A percentile compares a stretch with the other conserved stretches of the same genome.
Evolutionary conservation across 495 filamentous ascomycete genomes (phyloP).

Genomic region (Aspergillus homomorphus): DNA sequence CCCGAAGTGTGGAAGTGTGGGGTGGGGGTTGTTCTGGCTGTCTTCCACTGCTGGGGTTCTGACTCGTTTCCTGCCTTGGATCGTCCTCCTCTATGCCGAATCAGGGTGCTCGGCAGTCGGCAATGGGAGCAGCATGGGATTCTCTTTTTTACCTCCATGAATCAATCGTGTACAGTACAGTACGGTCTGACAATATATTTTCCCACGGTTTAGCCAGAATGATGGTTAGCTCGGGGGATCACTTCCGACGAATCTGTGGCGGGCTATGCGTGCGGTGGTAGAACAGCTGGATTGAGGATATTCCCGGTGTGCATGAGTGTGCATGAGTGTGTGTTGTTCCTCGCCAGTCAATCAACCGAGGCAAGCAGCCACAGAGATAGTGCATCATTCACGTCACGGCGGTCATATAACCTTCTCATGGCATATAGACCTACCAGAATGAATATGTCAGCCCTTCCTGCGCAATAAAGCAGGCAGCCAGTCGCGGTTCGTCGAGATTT

Average conservation of each 20-base stretch:
- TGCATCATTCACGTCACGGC: too few species aligned
- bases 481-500: constrained; percentile 1
- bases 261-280: not conserved
- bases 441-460: too few species aligned
- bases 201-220: not conserved
- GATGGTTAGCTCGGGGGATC: not conserved
- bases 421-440: too few species aligned
- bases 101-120: not conserved
- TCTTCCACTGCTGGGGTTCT: not conserved
- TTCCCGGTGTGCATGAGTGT: not conserved
- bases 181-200: not conserved
- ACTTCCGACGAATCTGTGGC: not conserved
- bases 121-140: not conserved
- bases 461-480: too few species aligned
- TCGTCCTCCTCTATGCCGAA: not conserved
- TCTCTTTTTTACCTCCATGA: not conserved
- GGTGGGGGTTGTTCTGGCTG: not conserved
- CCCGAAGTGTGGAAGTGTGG: too few species aligned
- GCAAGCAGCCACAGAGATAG: not conserved
- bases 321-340: not conserved
- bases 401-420: too few species aligned
- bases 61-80: not conserved
- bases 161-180: not conserved
- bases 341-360: not conserved
- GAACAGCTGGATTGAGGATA: not conserved